Evolutionary conservation across 306 rosid species (phyloP), one percentile per base, ranked within the genome.

Genomic region (Cicer judaicum): DNA sequence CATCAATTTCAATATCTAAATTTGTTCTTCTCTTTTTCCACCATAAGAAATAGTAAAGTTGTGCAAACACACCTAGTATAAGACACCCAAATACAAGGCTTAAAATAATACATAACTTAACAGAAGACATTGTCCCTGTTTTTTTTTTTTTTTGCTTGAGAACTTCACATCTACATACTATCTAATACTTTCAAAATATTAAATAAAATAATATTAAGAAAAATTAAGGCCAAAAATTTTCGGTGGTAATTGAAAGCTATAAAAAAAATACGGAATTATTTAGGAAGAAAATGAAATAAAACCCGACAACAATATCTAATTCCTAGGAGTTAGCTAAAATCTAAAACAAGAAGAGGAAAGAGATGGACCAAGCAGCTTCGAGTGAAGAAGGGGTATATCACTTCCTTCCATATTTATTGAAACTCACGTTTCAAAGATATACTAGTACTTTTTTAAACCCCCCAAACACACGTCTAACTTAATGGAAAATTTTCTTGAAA

Each of bases 21-120:
- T 69, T 72, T 19, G 79, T 54, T 73, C 81, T 85, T 82, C 85
- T 85, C 78, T 78, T 89, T 55, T 86, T 88, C 96, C 97, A 89
- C 87, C 97, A 93, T 53, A 93, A 66, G 80, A 91, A 64, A 63
- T 91, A 93, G 89, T 84, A 93, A 53, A 93, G 86, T 80, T 91
- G 92, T 1, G 93, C 97, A 68, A 87, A 81, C 38, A 89, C 64
- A 48, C 83, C 91, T 39, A 91, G 65, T 3, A 89, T 75, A 29
- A 93, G 87, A 43, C 77, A 88, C 70, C 93, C 96, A 80, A 91
- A 89, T 0, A 91, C 93, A 64, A 93, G 55, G 70, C 90, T 82
- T 72, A 92, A 73, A 34, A 84, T 85, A 65, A 87, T 71, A 61
- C 92, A 87, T 69, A 89, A 86, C 13, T 84, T 88, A 74, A 90